Evolutionary conservation across 495 filamentous ascomycete species (phyloP).

Genomic region (Tuber indicum): DNA sequence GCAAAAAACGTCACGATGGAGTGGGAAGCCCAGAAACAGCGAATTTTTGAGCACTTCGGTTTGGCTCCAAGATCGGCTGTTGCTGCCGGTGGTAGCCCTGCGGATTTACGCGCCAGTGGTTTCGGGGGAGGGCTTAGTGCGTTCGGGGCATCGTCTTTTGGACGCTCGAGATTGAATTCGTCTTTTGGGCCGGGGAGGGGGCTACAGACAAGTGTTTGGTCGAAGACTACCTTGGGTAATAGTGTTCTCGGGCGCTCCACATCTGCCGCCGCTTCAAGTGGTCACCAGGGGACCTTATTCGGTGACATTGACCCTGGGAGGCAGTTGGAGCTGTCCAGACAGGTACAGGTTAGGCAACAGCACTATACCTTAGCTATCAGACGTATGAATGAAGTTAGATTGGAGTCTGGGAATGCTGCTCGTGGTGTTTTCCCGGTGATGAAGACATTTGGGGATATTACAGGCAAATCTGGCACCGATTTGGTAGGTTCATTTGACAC

Average conservation of each 20-base stretch:
- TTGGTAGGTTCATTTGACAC: slow-evolving; percentile 23
- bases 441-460: slow-evolving; percentile 39
- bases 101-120: slow-evolving; percentile 44
- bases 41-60: slow-evolving; percentile 94
- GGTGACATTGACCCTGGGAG: slow-evolving; percentile 35
- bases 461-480: slow-evolving; percentile 36
- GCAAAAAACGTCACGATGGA: slow-evolving; percentile 91
- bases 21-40: slow-evolving; percentile 86
- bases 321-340: slow-evolving; percentile 37
- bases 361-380: slow-evolving; percentile 34
- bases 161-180: slow-evolving; percentile 23
- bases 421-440: slow-evolving; percentile 34
- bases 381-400: slow-evolving; percentile 37
- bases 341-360: slow-evolving; percentile 36
- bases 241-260: slow-evolving; percentile 35
- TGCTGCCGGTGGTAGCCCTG: slow-evolving; percentile 46
- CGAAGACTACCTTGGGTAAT: slow-evolving; percentile 28
- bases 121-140: slow-evolving; percentile 34
- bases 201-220: slow-evolving; percentile 39
- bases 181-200: slow-evolving; percentile 29
- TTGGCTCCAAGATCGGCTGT: slow-evolving; percentile 54
- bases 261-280: slow-evolving; percentile 11
- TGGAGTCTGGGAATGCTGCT: slow-evolving; percentile 22
- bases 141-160: slow-evolving; percentile 54
- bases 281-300: slow-evolving; percentile 27